Base-by-base conservation (phyloP, 2,329 filamentous ascomycete species). In the Dendrostoma leiphaemia region DNA sequence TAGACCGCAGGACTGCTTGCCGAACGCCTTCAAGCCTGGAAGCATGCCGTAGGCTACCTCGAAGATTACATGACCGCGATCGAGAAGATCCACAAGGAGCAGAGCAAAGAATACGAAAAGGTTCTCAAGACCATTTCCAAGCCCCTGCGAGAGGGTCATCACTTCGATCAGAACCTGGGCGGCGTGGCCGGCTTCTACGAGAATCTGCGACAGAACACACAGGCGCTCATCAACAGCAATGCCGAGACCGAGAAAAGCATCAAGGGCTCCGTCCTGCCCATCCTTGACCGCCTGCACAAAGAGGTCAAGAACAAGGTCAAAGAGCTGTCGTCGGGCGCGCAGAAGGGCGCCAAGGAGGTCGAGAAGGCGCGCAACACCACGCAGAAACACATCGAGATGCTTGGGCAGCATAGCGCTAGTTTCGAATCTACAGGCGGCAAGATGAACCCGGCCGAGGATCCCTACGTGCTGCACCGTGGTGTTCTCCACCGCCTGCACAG, bases 281-380 rank as follows among this genome's bases (percentile, higher is more conserved):
- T 93, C 60, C 86, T 99, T 67, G 90, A 95, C 64, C 88, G 91
- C 49, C 79, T 99, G 46, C 92, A 97, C 76, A 87, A 90, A 69
- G 94, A 97, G 71, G 94, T 99, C 78, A 99, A 97, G 81, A 86
- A 89, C 75, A 97, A 97, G 78, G 81, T 84, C 60, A 97, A 97
- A 78, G 92, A 97, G 73, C 81, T 99, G 47, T 80, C 83, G 40
- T 81, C 85, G 58, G 92, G 93, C 8, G 90, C 89, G 21, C 82
- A 85, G 58, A 96, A 95, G 77, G 83, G 86, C 15, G 85, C 89
- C 61, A 99, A 97, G 76, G 85, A 90, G 48, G 91, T 99, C 21
- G 91, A 96, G 59, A 97, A 96, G 76, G 86, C 90, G 8, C 89
- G 93, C 57, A 84, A 85, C 63, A 77, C 75, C 6, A 97, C 93